Base-by-base conservation (phyloP, 108 stramenopile species). In the Skeletonema grethae region DNA sequence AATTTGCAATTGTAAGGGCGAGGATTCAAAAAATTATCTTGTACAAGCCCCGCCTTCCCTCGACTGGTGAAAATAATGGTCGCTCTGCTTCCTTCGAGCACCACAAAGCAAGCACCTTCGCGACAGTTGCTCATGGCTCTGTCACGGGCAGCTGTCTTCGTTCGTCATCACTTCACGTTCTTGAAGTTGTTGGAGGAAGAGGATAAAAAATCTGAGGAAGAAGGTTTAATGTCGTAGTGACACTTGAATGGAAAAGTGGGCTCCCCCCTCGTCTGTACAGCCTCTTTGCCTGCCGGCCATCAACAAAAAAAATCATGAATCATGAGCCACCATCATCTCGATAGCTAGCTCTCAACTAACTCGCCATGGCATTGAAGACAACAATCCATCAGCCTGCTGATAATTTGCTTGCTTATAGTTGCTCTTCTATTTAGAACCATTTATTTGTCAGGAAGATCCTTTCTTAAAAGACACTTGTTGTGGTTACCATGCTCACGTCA, bases 401-500 rank as follows among this genome's bases (percentile, higher is more conserved):
- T 20, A 22, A 3, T 48, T 48, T 18, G 46, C 16, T 20, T 48
- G 46, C 46, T 13, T 22, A 53, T 22, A 24, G 22, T 53, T 53
- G 20, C 6, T 22, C 1, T 22, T 53, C 50, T 20, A 7, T 53
- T 53, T 53, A 22, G n/a, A n/a, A n/a, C n/a, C n/a, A n/a, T n/a
- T n/a, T n/a, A n/a, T n/a, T n/a, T n/a, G n/a, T n/a, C n/a, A n/a
- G n/a, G 36, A 8, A 38, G 9, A 9, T 38, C 36, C 10, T 38
- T 9, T 53, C 1, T 6, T 24, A 22, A 53, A 1, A 22, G 6
- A 24, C 22, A 22, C 8, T 53, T 53, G 20, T 22, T 20, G 50
- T 43, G 22, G 6, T 22, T 18, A 53, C 46, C 58, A 75, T 79
- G 78, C 46, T 79, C 53, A 79, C 78, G 22, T 72, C 64, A 64